phyloP scores from a whole-genome alignment of 116 monocot genomes.

The Zostera marina region DNA sequence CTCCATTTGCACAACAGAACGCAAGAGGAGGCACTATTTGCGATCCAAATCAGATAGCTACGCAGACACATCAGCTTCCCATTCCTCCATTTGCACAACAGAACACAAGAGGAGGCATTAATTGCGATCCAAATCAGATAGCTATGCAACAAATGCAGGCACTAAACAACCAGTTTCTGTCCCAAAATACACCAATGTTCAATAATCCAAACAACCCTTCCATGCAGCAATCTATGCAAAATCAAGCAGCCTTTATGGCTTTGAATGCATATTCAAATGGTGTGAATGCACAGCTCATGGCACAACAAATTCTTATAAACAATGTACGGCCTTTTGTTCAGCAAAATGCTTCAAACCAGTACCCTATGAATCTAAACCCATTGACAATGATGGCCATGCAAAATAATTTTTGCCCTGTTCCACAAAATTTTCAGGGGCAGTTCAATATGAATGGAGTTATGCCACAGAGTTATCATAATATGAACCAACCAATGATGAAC shows the following conservation, averaged over 20 bases:
- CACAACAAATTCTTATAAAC: too few species aligned
- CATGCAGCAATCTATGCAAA: too few species aligned
- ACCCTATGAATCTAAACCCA: neutral
- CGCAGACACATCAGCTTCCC: neutral
- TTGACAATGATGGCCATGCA: slow-evolving; percentile 3
- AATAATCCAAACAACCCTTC: neutral
- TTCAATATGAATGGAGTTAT: slow-evolving; percentile 1
- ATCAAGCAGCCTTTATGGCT: too few species aligned
- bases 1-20: too few species aligned
- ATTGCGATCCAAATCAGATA: too few species aligned
- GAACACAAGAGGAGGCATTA: too few species aligned
- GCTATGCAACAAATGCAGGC: neutral
- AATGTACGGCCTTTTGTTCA: neutral
- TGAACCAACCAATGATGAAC: neutral
- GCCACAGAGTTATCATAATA: slow-evolving; percentile 1
- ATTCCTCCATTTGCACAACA: too few species aligned
- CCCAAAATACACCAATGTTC: neutral
- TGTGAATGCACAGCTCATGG: too few species aligned
- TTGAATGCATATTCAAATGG: too few species aligned
- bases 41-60: neutral
- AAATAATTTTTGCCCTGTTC: neutral
- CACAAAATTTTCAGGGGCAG: slow-evolving; percentile 2
- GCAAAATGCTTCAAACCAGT: neutral
- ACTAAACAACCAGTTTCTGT: neutral
- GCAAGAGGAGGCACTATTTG: too few species aligned